Evolutionary conservation across 331 rosid genomes (phyloP).

Genomic region (Quercus phellos): DNA sequence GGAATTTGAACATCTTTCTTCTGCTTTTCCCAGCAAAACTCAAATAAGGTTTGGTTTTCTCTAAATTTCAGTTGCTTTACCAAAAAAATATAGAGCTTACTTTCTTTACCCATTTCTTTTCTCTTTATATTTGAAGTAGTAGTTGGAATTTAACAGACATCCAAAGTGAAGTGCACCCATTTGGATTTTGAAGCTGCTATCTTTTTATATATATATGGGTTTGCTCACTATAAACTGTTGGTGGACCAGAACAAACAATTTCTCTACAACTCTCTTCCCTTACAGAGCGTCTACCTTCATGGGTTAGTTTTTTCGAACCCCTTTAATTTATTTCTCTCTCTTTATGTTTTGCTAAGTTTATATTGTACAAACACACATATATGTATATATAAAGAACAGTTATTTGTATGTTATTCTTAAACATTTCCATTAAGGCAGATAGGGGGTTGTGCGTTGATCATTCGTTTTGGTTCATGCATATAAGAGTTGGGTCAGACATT

Average conservation of each 20-base stretch:
- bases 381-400: not conserved
- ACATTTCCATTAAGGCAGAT: not conserved
- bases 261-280: conserved; percentile 15
- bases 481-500: not conserved
- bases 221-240: conserved; percentile 21
- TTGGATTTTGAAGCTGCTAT: not conserved
- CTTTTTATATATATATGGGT: conserved; percentile 25
- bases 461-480: not conserved
- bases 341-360: not conserved
- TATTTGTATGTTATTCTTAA: not conserved
- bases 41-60: not conserved
- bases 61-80: not conserved
- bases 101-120: not conserved
- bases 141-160: not conserved
- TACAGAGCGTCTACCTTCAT: conserved; percentile 28
- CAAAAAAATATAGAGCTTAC: too few species aligned
- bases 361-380: not conserved
- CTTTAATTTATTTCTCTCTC: not conserved
- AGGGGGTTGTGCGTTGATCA: not conserved
- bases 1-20: not conserved
- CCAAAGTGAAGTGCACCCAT: not conserved
- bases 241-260: conserved; percentile 5
- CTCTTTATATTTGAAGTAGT: not conserved
- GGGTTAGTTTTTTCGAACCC: conserved; percentile 16
- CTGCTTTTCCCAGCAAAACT: not conserved